Base-by-base conservation (phyloP, 371 early-diverging fungal species). In the Mucor lusitanicus region DNA sequence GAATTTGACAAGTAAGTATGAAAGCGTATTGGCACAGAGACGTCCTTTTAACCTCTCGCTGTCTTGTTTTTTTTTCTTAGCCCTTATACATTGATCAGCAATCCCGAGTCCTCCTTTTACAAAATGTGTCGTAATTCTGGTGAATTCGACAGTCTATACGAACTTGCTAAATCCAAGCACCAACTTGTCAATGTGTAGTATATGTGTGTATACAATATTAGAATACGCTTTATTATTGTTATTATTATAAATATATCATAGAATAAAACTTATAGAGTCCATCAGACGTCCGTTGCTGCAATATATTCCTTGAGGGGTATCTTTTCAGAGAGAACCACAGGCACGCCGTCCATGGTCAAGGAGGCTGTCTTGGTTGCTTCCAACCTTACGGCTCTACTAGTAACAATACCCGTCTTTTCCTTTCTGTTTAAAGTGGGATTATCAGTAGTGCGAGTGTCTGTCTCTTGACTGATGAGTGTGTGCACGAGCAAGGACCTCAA, bases 41-140 rank as follows among this genome's bases (percentile, higher is more conserved):
- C n/a, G n/a, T n/a, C n/a, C n/a, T n/a, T n/a, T n/a, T n/a, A n/a
- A n/a, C n/a, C n/a, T n/a, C n/a, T n/a, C n/a, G n/a, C n/a, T n/a
- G n/a, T n/a, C n/a, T n/a, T 40, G 17, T 40, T 1, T 27, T 54
- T 6, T 19, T 42, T 58, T 23, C 33, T 2, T 68, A 77, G 77
- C 44, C 92, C 92, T 2, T 61, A 68, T 56, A 70, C 67, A 6
- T 74, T 93, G 66, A 74, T 92, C 54, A 67, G 73, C 35, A 65
- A 79, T 21, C 28, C 71, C 6, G 78, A 81, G 3, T 77, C 86
- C 11, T 21, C 80, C 3, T 91, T 92, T 77, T 71, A 83, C 8
- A 76, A 73, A 46, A 88, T 92, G 87, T 88, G 88, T 59, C 85
- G 85, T 48, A 87, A 90, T 27, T 88, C 88, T 17, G 87, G 89